A percentile compares a stretch with the other conserved stretches of the same genome.
Evolutionary conservation across 1,284 basidiomycete genomes (phyloP).

Genomic region (Pterula multifida): DNA sequence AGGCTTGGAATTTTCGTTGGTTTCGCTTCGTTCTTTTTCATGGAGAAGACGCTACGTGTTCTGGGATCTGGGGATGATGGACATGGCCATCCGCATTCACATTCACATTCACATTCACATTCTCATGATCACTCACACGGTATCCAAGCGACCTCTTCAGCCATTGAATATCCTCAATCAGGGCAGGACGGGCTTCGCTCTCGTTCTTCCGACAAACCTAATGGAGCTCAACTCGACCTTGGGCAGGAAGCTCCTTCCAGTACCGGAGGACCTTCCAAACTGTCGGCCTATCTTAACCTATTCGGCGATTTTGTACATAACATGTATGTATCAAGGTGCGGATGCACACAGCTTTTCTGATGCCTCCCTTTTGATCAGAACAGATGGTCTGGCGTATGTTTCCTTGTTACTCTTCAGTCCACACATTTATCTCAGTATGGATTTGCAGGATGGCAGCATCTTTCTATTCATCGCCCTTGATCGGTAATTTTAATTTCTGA

Average conservation of each 20-base stretch:
- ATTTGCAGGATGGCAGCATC: constrained; percentile 70
- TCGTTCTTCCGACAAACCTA: constrained; percentile 16
- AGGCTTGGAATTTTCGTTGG: constrained; percentile 76
- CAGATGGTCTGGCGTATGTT: constrained; percentile 74
- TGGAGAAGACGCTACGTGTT: constrained; percentile 82
- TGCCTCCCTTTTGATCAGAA: constrained; percentile 31
- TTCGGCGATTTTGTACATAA: constrained; percentile 87
- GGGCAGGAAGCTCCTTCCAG: constrained; percentile 20
- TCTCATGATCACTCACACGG: constrained; percentile 15
- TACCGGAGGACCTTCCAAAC: constrained; percentile 45
- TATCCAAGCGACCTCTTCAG: constrained; percentile 22
- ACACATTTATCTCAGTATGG: constrained; percentile 9
- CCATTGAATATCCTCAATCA: constrained; percentile 17
- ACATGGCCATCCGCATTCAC: constrained; percentile 33
- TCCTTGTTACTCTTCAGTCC: constrained; percentile 8
- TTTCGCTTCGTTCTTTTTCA: constrained; percentile 80
- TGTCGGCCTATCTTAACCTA: constrained; percentile 82
- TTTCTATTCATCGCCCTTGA: constrained; percentile 80
- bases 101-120: constrained; percentile 52
- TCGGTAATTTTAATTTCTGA: constrained; percentile 29
- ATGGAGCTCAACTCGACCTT: constrained; percentile 13
- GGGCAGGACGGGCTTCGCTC: constrained; percentile 25
- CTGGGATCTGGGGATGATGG: constrained; percentile 51
- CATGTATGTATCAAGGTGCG: constrained; percentile 39
- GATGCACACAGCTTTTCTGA: constrained; percentile 12